Evolutionary conservation across 768 basidiomycete genomes (phyloP), one percentile per base, ranked within the genome.

Genomic region (Hericium rajendrae): DNA sequence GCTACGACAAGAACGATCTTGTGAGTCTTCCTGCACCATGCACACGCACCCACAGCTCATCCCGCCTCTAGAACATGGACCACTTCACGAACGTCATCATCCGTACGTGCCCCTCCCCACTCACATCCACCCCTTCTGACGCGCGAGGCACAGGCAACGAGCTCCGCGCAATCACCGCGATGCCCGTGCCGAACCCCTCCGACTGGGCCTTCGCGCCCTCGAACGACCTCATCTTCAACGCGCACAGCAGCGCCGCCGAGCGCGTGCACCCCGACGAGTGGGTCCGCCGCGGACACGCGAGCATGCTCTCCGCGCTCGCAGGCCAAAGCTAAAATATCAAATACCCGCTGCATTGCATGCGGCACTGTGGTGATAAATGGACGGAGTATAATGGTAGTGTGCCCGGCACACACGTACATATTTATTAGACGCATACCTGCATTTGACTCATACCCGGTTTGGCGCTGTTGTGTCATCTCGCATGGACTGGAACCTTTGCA

Each of bases 1-100:
- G 84, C 53, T 86, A 86, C 63, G 86, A 86, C 70, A 84, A 83
- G 68, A 87, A 88, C 65, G 86, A 87, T 63, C 73, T 87, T 56
- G 81, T 83, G 60, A 60, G 78, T 69, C 24, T 22, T 53, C 49
- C 9, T 49, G 51, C 13, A 15, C 53, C 15, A n/a, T 24, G 40
- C 54, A 48, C 46, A n/a, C 48, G 1, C 18, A 16, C 32, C 37
- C 28, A 26, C 59, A 55, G 2, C 53, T 32, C 16, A 46, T 11
- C 18, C n/a, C 62, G 41, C 48, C 54, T 43, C 38, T 62, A 79
- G 79, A 83, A 85, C 67, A 74, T 86, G 63, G 85, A 88, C 64
- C 81, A 86, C 67, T 86, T 85, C 69, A 86, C 85, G 26, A 74
- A 79, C 54, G 81, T 79, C 64, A 83, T 86, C 66, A 85, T 86